Base-by-base conservation (phyloP, 2,329 filamentous ascomycete genomes). In the Epichloe sp. region DNA sequence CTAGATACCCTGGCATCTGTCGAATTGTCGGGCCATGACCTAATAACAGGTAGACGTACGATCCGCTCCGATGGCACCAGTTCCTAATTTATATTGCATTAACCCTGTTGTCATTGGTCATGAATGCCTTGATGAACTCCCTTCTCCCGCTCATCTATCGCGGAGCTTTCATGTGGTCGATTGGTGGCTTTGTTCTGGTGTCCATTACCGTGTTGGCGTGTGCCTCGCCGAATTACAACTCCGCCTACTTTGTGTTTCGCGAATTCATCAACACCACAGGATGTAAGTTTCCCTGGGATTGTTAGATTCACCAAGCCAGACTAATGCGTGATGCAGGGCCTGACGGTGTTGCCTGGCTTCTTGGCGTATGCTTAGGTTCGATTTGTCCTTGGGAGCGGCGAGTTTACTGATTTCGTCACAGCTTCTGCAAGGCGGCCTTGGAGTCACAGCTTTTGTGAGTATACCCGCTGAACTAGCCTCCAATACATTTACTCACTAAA, bases 121-220 rank as follows among this genome's bases (percentile, higher is more conserved):
- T 62, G 12, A 66, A 66, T 6, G 60, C 63, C 0, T 65, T 63
- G 1, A 52, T 66, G 11, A 63, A 66, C 44, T 63, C 61, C 0
- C n/a, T 65, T 0, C 55, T 66, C 0, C 63, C 63, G 2, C 52
- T 56, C 2, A 59, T 87, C 56, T 86, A 83, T 58, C 55, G 71
- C 55, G 71, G 74, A 17, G 84, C 84, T 0, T 82, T 88, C 53
- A 74, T 79, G 31, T 88, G 84, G 84, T 85, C 80, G 0, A 71
- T 88, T 2, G 66, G 72, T 2, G 85, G 85, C 0, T 86, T 88
- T 56, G 68, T 77, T 15, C 68, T 87, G 49, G 84, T 88, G 49
- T 83, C 73, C 42, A 85, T 86, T 54, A 84, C 83, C 0, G 69
- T 85, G 0, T 70, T 88, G 36, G 74, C 80, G 2, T 84, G 80